phyloP scores from a whole-genome alignment of 1,284 basidiomycete species.

The Bjerkandera adusta region DNA sequence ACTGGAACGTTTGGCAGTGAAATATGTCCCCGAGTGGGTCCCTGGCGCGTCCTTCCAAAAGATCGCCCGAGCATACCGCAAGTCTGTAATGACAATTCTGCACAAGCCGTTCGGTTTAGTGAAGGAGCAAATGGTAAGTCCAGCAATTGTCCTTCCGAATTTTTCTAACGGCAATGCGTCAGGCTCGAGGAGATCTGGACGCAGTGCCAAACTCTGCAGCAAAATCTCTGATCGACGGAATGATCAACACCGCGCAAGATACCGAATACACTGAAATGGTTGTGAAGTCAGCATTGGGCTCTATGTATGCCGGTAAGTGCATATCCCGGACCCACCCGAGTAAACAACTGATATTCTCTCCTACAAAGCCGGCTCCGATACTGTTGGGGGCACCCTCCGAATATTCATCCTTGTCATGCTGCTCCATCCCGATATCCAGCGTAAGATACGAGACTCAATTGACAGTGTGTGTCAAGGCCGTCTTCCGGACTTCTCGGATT shows the following conservation, averaged over 20 bases:
- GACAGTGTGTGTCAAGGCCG: constrained; percentile 2
- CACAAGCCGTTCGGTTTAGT: constrained; percentile 4
- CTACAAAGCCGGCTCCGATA: too few relatives aligned
- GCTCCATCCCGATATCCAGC: constrained; percentile 3
- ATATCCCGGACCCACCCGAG: too few relatives aligned
- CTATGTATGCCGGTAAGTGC: constrained; percentile 14
- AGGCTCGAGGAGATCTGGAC: too few relatives aligned
- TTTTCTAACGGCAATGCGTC: too few relatives aligned
- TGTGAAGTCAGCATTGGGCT: constrained; percentile 1
- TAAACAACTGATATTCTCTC: too few relatives aligned
- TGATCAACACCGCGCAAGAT: neutral
- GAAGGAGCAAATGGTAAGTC: neutral
- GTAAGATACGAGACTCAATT: neutral
- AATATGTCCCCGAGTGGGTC: constrained; percentile 37
- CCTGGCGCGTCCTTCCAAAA: constrained; percentile 41
- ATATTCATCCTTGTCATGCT: constrained; percentile 7
- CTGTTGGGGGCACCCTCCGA: too few relatives aligned
- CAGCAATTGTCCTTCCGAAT: too few relatives aligned
- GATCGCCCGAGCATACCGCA: constrained; percentile 35
- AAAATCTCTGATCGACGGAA: neutral
- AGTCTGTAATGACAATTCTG: constrained; percentile 6
- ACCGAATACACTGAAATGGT: constrained; percentile 3
- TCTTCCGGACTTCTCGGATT: constrained; percentile 5
- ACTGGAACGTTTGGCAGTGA: constrained; percentile 20
- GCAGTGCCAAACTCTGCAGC: too few relatives aligned